Evolutionary conservation across 495 filamentous ascomycete species (phyloP), one percentile per base, ranked within the genome.

Genomic region (Aeminium ludgeri): DNA sequence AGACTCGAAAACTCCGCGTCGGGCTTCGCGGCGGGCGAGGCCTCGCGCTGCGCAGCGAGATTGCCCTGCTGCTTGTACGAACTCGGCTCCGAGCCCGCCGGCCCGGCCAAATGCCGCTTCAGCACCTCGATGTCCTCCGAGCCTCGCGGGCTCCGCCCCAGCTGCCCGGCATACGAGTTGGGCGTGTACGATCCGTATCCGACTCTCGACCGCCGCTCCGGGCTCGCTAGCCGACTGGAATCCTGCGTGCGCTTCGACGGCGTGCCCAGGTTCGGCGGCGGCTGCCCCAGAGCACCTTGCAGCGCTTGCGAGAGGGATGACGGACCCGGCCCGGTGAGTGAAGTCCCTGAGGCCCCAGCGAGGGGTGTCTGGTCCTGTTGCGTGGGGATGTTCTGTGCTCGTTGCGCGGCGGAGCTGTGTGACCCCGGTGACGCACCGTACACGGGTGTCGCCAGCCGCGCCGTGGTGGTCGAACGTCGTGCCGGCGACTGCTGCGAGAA

Each of bases 1-100:
- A 97, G 59, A 59, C 86, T 94, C 20, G 86, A 95, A 55, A 97
- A 97, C 51, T 91, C 82, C 20, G 86, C 80, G 10, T 76, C 72
- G 16, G 69, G 73, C 17, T 29, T 28, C 1, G 19, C 12, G 1
- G 34, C 42, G 10, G 10, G 10, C 19, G 32, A 10, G 5, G 38
- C 41, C 6, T 34, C 44, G 1, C 32, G 32, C 34, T 40, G 30
- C n/a, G 15, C 7, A 2, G 16, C 10, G 15, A 37, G 13, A n/a
- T 41, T 16, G 17, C 32, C 20, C 16, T 16, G 20, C 17, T 41
- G 15, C 32, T 29, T 30, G 29, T 36, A 41, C 19, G 46, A 47
- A 11, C 30, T 30, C 10, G 52, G 36, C 52, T 43, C 39, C 18
- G 52, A 52, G 15, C 38, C 36, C 19, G 30, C 30, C 17, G 50